Evolutionary conservation across 2,329 filamentous ascomycete species (phyloP).

Genomic region (Nannizziopsis barbatae): DNA sequence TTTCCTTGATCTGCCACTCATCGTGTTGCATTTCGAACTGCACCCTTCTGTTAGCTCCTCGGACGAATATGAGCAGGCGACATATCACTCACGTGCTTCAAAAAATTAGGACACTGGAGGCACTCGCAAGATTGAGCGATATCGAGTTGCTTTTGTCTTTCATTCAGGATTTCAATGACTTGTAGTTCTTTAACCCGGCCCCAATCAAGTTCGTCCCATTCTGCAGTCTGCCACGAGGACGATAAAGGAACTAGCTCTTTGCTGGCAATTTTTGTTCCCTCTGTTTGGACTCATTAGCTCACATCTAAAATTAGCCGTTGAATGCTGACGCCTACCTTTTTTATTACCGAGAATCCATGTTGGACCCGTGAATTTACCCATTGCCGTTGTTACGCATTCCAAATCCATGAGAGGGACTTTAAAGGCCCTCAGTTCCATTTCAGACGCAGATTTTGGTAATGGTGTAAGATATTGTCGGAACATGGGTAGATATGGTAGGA

Average conservation of each 20-base stretch:
- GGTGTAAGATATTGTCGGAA: conserved; percentile 58
- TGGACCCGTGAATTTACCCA: conserved; percentile 42
- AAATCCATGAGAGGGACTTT: conserved; percentile 66
- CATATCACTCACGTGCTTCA: conserved; percentile 66
- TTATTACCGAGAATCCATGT: conserved; percentile 40
- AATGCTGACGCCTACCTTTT: conserved; percentile 33
- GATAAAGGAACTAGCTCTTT: conserved; percentile 59
- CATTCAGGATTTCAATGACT: conserved; percentile 66
- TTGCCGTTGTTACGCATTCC: conserved; percentile 68
- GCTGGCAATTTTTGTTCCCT: conserved; percentile 50
- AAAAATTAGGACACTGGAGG: conserved; percentile 61
- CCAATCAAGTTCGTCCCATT: conserved; percentile 80
- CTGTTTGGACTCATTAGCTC: conserved; percentile 20
- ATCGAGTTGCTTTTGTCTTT: conserved; percentile 53
- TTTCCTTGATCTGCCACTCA: conserved; percentile 91
- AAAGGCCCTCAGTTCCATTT: conserved; percentile 56
- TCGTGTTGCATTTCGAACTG: conserved; percentile 93
- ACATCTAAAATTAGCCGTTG: conserved; percentile 15
- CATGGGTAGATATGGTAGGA: conserved; percentile 66
- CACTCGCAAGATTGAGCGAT: conserved; percentile 56
- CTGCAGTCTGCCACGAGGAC: conserved; percentile 58
- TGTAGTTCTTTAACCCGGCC: conserved; percentile 69
- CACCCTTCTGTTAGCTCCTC: conserved; percentile 2
- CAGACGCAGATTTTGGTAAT: conserved; percentile 54
- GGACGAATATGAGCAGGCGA: neutral